Evolutionary conservation across 805 yeast species (phyloP).

Genomic region (Wickerhamomyces silvicola): DNA sequence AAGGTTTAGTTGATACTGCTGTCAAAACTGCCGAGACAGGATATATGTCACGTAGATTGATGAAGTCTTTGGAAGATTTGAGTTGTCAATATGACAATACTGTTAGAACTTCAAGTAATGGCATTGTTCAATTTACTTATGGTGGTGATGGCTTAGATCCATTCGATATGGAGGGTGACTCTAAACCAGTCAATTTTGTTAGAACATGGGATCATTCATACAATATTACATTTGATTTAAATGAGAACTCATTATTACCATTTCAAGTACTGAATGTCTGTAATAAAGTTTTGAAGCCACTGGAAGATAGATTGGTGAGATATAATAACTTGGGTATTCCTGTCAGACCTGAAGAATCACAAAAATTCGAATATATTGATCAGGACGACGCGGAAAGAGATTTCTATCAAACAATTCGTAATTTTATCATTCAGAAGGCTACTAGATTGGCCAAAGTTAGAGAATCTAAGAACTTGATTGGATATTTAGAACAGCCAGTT

Average conservation of each 20-base stretch:
- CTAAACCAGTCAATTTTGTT: constrained; percentile 86
- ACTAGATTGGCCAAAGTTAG: constrained; percentile 49
- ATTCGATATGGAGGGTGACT: constrained; percentile 98
- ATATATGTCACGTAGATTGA: constrained; percentile 94
- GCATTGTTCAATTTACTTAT: constrained; percentile 94
- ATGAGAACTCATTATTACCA: constrained; percentile 58
- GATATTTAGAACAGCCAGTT: constrained; percentile 35
- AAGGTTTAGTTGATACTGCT: constrained; percentile 98
- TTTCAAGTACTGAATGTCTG: constrained; percentile 55
- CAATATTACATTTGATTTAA: constrained; percentile 57
- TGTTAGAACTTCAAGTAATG: constrained; percentile 90
- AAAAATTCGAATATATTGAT: constrained; percentile 63
- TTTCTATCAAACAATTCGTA: constrained; percentile 71
- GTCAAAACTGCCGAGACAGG: constrained; percentile 99
- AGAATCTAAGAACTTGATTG: constrained; percentile 42
- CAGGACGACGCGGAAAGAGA: constrained; percentile 83
- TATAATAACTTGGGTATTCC: constrained; percentile 65
- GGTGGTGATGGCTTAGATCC: constrained; percentile 99
- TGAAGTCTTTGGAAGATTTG: constrained; percentile 96
- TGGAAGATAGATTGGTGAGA: constrained; percentile 54
- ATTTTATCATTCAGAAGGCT: constrained; percentile 55
- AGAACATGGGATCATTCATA: constrained; percentile 93
- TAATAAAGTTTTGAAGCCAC: constrained; percentile 50
- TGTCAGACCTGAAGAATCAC: constrained; percentile 37
- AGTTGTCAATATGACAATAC: constrained; percentile 91